Evolutionary conservation across 768 basidiomycete genomes (phyloP).

Genomic region (Termitomyces sp.): DNA sequence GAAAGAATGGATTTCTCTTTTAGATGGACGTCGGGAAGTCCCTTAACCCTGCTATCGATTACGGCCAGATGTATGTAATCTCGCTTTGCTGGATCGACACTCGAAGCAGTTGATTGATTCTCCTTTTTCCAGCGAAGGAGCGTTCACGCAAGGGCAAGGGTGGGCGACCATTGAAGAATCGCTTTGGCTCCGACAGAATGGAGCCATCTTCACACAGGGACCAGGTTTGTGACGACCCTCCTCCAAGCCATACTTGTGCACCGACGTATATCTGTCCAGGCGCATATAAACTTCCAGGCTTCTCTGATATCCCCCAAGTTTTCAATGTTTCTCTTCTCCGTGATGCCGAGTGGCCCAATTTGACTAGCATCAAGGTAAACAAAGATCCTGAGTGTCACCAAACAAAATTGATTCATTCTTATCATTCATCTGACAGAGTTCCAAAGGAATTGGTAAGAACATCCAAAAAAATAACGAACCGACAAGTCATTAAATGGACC

Average conservation of each 20-base stretch:
- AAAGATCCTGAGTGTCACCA: neutral
- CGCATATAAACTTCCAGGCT: constrained; percentile 14
- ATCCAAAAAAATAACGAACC: no score
- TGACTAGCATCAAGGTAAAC: constrained; percentile 10
- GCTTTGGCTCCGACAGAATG: constrained; percentile 13
- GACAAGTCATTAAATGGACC: neutral
- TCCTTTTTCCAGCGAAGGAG: constrained; percentile 6
- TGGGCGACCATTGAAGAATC: constrained; percentile 15
- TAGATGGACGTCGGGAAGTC: constrained; percentile 15
- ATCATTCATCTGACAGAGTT: neutral
- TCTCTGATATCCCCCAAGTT: constrained; percentile 13
- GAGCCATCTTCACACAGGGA: constrained; percentile 13
- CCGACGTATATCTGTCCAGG: neutral
- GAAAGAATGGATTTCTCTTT: neutral
- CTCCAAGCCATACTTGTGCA: neutral
- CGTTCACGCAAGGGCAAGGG: constrained; percentile 14
- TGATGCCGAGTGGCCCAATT: constrained; percentile 14
- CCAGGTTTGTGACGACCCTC: neutral
- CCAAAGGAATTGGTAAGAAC: constrained; percentile 11
- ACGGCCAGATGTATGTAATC: constrained; percentile 11
- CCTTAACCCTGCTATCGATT: constrained; percentile 13
- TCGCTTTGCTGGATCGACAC: neutral
- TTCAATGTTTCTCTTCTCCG: constrained; percentile 14
- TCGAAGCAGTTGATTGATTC: neutral
- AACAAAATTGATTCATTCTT: neutral